Evolutionary conservation across 2,329 filamentous ascomycete species (phyloP).

Genomic region (Venturia effusa): DNA sequence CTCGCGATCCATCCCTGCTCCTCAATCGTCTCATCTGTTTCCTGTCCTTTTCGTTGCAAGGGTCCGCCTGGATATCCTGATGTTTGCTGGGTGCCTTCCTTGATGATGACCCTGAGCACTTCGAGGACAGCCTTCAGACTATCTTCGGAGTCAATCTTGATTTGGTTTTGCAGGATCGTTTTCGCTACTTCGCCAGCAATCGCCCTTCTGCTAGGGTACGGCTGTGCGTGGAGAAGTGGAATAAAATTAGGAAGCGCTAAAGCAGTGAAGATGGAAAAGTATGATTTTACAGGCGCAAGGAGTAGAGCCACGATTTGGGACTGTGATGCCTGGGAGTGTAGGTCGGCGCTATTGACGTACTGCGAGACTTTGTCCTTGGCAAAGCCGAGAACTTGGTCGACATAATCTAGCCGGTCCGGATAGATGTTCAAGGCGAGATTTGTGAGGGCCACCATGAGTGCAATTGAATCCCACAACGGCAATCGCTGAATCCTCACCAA

Average conservation of each 20-base stretch:
- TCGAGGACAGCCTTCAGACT: slow-evolving; percentile 84
- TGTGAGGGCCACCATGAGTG: slow-evolving; percentile 81
- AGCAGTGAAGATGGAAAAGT: slow-evolving; percentile 92
- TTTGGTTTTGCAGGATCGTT: slow-evolving; percentile 73
- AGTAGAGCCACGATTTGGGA: slow-evolving; percentile 81
- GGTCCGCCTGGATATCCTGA: slow-evolving; percentile 73
- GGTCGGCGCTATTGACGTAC: slow-evolving; percentile 86
- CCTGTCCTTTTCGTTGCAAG: slow-evolving; percentile 59
- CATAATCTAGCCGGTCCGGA: slow-evolving; percentile 81
- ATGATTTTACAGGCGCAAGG: slow-evolving; percentile 81
- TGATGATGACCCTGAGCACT: slow-evolving; percentile 81
- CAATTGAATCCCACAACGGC: slow-evolving; percentile 89
- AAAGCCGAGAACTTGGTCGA: slow-evolving; percentile 86
- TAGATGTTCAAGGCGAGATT: slow-evolving; percentile 97
- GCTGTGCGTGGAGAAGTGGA: slow-evolving; percentile 79
- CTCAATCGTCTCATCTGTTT: slow-evolving; percentile 96
- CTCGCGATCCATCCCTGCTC: slow-evolving; percentile 96
- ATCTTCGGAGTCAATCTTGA: slow-evolving; percentile 62
- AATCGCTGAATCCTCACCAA: slow-evolving; percentile 84
- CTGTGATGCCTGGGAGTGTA: slow-evolving; percentile 80
- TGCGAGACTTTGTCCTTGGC: slow-evolving; percentile 78
- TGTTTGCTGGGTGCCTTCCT: slow-evolving; percentile 75
- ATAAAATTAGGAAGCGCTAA: slow-evolving; percentile 86
- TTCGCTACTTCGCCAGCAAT: slow-evolving; percentile 83
- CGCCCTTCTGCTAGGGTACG: slow-evolving; percentile 81